Percentiles rank a stretch among this genome's conserved stretches.
phyloP scores from a whole-genome alignment of 83 land plant genomes.

The Picea abies region DNA sequence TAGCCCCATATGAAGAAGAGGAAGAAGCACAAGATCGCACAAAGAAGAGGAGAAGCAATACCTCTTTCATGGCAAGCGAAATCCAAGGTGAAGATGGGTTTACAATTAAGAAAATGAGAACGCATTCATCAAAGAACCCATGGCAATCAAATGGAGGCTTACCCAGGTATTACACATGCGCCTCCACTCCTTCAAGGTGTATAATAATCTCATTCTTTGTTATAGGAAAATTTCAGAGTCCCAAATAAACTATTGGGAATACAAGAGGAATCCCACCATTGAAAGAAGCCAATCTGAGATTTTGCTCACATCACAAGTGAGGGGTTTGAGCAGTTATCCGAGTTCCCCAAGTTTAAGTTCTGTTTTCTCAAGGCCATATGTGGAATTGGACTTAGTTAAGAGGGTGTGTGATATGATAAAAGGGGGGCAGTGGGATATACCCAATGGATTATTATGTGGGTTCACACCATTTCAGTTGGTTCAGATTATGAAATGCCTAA shows the following conservation, averaged over 20 bases:
- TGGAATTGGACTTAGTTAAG: not conserved
- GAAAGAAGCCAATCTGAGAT: not conserved
- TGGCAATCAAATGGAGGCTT: constrained; percentile 4
- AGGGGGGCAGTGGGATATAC: constrained; percentile 9
- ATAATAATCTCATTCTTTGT: not conserved
- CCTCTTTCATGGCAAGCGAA: too few relatives aligned
- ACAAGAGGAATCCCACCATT: not conserved
- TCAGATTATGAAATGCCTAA: constrained; percentile 37
- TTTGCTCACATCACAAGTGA: not conserved
- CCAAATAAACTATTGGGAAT: too few relatives aligned
- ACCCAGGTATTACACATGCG: constrained; percentile 2
- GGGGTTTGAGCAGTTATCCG: not conserved
- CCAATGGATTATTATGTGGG: constrained; percentile 18
- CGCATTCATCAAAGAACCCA: not conserved
- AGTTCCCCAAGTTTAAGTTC: not conserved
- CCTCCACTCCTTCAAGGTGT: not conserved
- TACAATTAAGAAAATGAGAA: too few relatives aligned
- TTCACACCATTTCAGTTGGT: constrained; percentile 30
- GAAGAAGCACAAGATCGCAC: too few relatives aligned
- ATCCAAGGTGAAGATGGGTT: too few relatives aligned
- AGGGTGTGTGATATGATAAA: constrained; percentile 22
- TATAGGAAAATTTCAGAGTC: too few relatives aligned
- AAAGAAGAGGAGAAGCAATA: too few relatives aligned
- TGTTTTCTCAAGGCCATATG: not conserved
- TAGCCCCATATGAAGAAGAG: too few relatives aligned